phyloP scores from a whole-genome alignment of 106 monocot species.

The Allium cepa region DNA sequence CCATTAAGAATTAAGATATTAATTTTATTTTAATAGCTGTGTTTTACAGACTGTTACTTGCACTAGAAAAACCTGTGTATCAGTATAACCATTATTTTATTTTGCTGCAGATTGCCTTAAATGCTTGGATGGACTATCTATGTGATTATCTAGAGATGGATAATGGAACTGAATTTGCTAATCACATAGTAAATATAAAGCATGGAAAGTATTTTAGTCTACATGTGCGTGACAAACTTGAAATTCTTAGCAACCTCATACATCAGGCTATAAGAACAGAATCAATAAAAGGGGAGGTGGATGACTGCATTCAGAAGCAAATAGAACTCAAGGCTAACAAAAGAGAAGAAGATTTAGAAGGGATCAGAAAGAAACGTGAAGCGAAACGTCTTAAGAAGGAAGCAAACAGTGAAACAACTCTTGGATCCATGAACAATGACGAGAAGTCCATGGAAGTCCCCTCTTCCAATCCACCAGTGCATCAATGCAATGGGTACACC shows the following conservation, averaged over 20 bases:
- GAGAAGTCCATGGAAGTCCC: not conserved
- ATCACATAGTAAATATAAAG: constrained; percentile 5
- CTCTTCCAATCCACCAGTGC: not conserved
- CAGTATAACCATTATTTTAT: not conserved
- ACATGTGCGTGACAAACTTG: constrained; percentile 9
- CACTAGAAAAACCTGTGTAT: too few species aligned
- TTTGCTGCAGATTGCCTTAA: constrained; percentile 8
- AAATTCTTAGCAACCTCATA: constrained; percentile 10
- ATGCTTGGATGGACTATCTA: constrained; percentile 11
- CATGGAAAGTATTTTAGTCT: constrained; percentile 5
- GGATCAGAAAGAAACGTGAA: constrained; percentile 10
- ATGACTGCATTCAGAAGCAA: constrained; percentile 16
- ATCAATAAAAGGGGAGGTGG: constrained; percentile 5
- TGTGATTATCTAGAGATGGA: constrained; percentile 16
- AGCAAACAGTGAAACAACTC: not conserved
- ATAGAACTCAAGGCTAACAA: constrained; percentile 8
- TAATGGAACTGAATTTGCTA: not conserved
- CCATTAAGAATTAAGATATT: too few species aligned
- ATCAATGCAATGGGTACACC: constrained; percentile 1
- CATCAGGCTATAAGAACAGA: constrained; percentile 7
- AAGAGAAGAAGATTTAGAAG: constrained; percentile 15
- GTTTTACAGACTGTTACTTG: too few species aligned
- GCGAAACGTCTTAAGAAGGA: constrained; percentile 6
- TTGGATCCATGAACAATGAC: not conserved
- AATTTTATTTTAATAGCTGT: too few species aligned